Conservation (phyloP, 495 filamentous ascomycete species). For the Aspergillus ostianus region DNA sequence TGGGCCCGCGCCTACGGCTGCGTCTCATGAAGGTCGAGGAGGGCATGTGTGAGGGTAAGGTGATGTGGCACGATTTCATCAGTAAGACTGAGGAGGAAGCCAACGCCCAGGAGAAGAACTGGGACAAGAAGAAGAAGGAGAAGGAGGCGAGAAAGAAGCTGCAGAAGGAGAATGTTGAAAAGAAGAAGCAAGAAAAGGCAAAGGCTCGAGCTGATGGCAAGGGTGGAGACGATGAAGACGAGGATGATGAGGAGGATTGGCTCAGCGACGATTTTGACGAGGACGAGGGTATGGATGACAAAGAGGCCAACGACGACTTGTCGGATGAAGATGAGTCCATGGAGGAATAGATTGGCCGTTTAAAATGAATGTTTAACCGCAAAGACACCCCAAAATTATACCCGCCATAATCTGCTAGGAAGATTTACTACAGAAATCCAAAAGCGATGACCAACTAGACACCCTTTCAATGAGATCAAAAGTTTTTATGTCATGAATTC, state of each 20-base stretch:
- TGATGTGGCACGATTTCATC: conserved; percentile 97
- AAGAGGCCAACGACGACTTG: conserved; percentile 39
- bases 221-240: conserved; percentile 49
- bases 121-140: conserved; percentile 73
- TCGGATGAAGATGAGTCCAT: conserved; percentile 39
- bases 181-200: conserved; percentile 66
- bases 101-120: conserved; percentile 71
- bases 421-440: neutral
- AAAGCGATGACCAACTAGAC: neutral
- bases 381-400: neutral
- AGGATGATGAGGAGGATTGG: conserved; percentile 55
- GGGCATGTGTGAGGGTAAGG: conserved; percentile 82
- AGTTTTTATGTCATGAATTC: neutral
- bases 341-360: conserved; percentile 31
- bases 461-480: neutral
- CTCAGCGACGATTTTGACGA: conserved; percentile 62
- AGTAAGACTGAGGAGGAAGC: conserved; percentile 77
- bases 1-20: conserved; percentile 86
- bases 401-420: neutral
- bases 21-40: conserved; percentile 96
- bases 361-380: neutral
- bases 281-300: conserved; percentile 46
- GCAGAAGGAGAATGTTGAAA: conserved; percentile 85
- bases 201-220: conserved; percentile 44
- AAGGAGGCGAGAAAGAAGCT: conserved; percentile 77